Percentiles rank a stretch among this genome's conserved stretches.
Conservation (phyloP, 1,284 basidiomycete species). For the Marasmius oreades region DNA sequence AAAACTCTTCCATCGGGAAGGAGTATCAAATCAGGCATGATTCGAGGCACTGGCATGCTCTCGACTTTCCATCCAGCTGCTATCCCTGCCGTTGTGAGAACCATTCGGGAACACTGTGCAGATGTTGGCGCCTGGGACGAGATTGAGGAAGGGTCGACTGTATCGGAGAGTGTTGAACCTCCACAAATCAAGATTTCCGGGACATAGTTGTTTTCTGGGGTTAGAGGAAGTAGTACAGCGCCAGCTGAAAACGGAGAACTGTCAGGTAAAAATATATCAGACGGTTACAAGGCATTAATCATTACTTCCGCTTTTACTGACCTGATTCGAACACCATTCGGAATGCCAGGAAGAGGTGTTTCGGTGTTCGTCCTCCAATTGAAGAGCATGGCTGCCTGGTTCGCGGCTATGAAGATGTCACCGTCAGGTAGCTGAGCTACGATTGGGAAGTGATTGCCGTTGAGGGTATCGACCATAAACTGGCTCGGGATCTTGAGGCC, state of each 20-base stretch:
- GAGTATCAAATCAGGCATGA: constrained; percentile 40
- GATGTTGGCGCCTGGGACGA: constrained; percentile 32
- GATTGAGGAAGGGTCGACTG: constrained; percentile 21
- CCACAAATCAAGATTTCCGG: constrained; percentile 46
- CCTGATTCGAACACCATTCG: constrained; percentile 53
- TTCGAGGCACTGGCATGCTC: constrained; percentile 26
- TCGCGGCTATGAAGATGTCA: constrained; percentile 51
- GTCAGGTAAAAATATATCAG: not conserved
- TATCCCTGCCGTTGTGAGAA: constrained; percentile 28
- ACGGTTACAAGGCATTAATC: not conserved
- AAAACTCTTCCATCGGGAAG: constrained; percentile 45
- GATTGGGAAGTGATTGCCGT: constrained; percentile 57
- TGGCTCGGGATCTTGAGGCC: constrained; percentile 32
- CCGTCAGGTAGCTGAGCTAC: constrained; percentile 46
- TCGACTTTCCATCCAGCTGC: constrained; percentile 28
- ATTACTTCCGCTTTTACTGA: not conserved
- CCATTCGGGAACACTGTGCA: constrained; percentile 34
- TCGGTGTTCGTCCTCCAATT: constrained; percentile 47
- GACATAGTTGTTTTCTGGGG: constrained; percentile 23
- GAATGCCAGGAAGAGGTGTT: constrained; percentile 41
- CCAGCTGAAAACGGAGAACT: constrained; percentile 51
- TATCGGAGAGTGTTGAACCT: constrained; percentile 27
- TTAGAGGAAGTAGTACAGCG: constrained; percentile 35
- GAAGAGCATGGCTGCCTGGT: constrained; percentile 51
- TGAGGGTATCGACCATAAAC: constrained; percentile 50